Base-by-base conservation (phyloP, 305 asterid species). In the Fraxinus platypoda region DNA sequence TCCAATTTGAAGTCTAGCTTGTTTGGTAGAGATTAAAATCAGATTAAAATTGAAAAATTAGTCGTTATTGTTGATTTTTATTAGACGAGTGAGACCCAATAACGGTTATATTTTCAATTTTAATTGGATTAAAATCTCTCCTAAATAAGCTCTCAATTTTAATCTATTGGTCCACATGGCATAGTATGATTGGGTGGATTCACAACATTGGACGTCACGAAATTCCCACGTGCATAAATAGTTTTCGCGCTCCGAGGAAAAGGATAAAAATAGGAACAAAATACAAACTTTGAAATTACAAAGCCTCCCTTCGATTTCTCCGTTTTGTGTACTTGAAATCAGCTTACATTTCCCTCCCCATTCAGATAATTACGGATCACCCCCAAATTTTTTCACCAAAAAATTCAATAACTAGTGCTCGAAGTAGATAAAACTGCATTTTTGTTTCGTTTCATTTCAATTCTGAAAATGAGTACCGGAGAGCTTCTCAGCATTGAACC, bases 401-500 rank as follows among this genome's bases (percentile, higher is more conserved):
- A 52, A 62, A 62, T 21, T 62, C 31, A 62, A 62, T 8, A 17
- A 8, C 71, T 23, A 62, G 2, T 62, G 33, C 8, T 62, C 28
- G 25, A 62, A 62, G 71, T 15, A 15, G 62, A 52, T 52, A 41
- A 34, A 75, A 73, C 68, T 75, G 81, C 80, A 75, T 46, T 85
- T 80, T 78, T 31, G 19, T 59, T 82, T 66, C 76, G 49, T 66
- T 38, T 76, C 85, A 62, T 80, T 84, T 85, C 83, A 19, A 68
- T 8, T 78, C 38, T 30, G 1, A 85, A 88, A 78, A 91, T 88
- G 92, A 87, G 86, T 81, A 41, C 88, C 12, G 87, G 87, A 41
- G 90, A 87, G 80, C 90, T 88, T 75, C 86, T 89, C 74, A 77
- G 77, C 78, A 88, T 89, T 80, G 91, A 91, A 73, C 92, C 90